Evolutionary conservation across 148 eudicot species (phyloP).

Genomic region (Arbutus unedo): DNA sequence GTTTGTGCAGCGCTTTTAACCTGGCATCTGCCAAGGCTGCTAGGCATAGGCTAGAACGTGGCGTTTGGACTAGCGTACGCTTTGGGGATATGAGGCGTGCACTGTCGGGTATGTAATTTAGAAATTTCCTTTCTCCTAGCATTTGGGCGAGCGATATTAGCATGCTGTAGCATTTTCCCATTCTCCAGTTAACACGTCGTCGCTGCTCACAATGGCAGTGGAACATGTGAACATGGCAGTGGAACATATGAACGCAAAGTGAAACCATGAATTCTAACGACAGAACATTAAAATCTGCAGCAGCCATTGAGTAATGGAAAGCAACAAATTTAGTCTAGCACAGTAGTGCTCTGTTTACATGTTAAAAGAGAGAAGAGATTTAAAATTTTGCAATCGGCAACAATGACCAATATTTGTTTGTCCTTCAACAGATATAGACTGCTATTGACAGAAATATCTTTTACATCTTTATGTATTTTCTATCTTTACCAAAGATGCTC

Average conservation of each 20-base stretch:
- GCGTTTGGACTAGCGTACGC: slow-evolving; percentile 87
- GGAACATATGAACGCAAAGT: too few relatives aligned
- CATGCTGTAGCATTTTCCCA: background rate
- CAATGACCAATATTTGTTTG: too few relatives aligned
- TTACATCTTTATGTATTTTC: too few relatives aligned
- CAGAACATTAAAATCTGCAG: background rate
- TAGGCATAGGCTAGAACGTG: slow-evolving; percentile 79
- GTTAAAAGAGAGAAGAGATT: too few relatives aligned
- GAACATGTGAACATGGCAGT: background rate
- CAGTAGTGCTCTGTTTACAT: too few relatives aligned
- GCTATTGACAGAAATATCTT: background rate
- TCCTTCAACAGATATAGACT: background rate
- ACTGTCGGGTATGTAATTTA: slow-evolving; percentile 54
- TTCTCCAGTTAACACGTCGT: background rate
- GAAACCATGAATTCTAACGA: background rate
- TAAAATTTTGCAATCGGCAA: too few relatives aligned
- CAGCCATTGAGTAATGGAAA: background rate
- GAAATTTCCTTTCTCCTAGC: slow-evolving; percentile 1
- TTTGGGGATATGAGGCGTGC: slow-evolving; percentile 95
- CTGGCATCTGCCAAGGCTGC: slow-evolving; percentile 94
- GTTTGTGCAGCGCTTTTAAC: slow-evolving; percentile 49
- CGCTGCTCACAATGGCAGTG: background rate
- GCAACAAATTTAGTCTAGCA: background rate
- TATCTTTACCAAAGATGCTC: background rate
- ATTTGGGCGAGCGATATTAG: background rate